These are phyloP conservation scores for Leishmania aethiopica DNA, from an alignment of 208 protist genomes.

Conservation along the genomic window DNA sequence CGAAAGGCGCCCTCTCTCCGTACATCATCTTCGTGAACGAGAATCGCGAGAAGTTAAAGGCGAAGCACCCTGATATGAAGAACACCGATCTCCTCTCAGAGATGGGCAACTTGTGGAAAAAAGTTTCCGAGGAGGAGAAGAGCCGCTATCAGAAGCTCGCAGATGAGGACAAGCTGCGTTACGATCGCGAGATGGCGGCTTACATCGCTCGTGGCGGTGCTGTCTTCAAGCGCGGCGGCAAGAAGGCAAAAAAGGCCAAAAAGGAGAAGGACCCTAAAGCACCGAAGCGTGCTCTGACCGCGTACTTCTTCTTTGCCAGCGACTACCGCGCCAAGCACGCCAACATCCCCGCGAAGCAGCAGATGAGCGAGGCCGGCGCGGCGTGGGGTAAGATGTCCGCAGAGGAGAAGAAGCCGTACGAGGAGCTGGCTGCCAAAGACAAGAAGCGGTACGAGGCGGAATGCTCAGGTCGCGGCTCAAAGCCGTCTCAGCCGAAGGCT, in stretches of 20 bases:
- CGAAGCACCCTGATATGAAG: slow-evolving; percentile 68
- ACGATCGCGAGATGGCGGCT: slow-evolving; percentile 71
- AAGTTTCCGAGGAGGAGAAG: slow-evolving; percentile 66
- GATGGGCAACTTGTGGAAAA: slow-evolving; percentile 71
- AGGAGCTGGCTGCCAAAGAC: slow-evolving; percentile 76
- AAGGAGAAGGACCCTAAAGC: slow-evolving; percentile 86
- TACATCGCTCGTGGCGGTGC: slow-evolving; percentile 68
- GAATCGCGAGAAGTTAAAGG: slow-evolving; percentile 70
- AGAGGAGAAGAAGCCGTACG: slow-evolving; percentile 80
- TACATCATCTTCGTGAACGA: slow-evolving; percentile 86
- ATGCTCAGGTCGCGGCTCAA: slow-evolving; percentile 33
- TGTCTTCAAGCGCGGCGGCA: slow-evolving; percentile 56
- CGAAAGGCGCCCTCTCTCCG: slow-evolving; percentile 72
- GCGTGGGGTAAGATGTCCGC: slow-evolving; percentile 70
- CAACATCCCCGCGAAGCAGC: slow-evolving; percentile 57
- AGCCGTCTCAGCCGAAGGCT: slow-evolving; percentile 15
- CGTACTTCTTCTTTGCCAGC: slow-evolving; percentile 82
- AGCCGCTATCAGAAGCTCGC: slow-evolving; percentile 71
- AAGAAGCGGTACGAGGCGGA: slow-evolving; percentile 85
- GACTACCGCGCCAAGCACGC: slow-evolving; percentile 75
- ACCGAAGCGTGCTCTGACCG: slow-evolving; percentile 79
- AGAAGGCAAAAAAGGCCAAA: slow-evolving; percentile 51
- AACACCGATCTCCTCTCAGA: slow-evolving; percentile 69
- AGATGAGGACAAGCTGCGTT: slow-evolving; percentile 82
- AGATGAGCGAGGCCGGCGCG: slow-evolving; percentile 64